Base-by-base conservation (phyloP, 345 rosid species). In the Gossypium herbaceum region DNA sequence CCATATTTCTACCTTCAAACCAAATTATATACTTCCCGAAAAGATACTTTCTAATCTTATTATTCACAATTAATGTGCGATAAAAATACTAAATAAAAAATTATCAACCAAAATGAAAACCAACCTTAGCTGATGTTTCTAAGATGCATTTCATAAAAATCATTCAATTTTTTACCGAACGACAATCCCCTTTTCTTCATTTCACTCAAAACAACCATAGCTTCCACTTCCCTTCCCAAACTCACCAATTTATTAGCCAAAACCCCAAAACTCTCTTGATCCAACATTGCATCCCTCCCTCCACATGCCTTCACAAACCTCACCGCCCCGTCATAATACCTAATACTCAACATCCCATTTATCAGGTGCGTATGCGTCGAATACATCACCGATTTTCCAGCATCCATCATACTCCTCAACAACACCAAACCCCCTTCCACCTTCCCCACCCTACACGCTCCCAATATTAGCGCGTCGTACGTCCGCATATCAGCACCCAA, bases 391-490 rank as follows among this genome's bases (percentile, higher is more conserved):
- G 84, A 73, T 51, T 79, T 65, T 57, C 85, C 88, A 20, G 79
- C 90, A 2, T 82, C 87, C 82, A 69, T 86, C 94, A 93, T 90
- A 85, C 84, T 85, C 84, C 91, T 81, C 83, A 93, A 25, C 47
- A 93, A 16, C 79, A 65, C 77, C 80, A 91, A 15, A 22, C 90
- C 91, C 0, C 84, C 94, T 29, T 83, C 95, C 41, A 90, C 83
- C 52, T 77, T 86, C 62, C 89, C 90, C 15, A 76, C 79, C 55
- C 65, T 90, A 63, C 92, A 88, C 77, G 91, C 88, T 34, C 90
- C 91, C 78, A 91, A 80, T 43, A 93, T 88, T 66, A 89, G 85
- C 68, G 94, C 94, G 81, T 93, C 95, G 78, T 80, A 88, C 2
- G 92, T 85, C 10, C 91, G 87, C 70, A 83, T 34, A 57, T 91